These are phyloP conservation scores for Ammopiptanthus mongolicus DNA, from an alignment of 306 rosid species.

Conservation along the genomic window DNA sequence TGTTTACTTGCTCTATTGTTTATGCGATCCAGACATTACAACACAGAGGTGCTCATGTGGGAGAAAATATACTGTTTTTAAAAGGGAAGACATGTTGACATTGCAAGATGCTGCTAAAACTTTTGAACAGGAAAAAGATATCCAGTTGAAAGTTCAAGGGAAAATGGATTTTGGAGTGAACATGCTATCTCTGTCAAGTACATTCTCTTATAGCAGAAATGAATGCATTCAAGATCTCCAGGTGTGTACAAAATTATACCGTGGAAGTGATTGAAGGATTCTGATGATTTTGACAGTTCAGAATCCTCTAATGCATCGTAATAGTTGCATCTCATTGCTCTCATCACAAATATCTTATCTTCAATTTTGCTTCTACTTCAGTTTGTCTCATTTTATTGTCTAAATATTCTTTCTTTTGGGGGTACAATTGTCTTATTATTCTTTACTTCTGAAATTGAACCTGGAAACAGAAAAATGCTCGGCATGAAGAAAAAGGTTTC, in stretches of 20 bases:
- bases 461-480: neutral
- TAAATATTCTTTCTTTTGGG: neutral
- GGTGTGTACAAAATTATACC: neutral
- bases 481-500: neutral
- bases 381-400: neutral
- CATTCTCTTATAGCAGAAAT: neutral
- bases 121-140: slow-evolving; percentile 16
- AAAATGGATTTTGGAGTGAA: slow-evolving; percentile 1
- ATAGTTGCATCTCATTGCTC: neutral
- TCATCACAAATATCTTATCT: neutral
- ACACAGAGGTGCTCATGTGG: slow-evolving; percentile 28
- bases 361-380: neutral
- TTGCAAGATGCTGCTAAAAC: slow-evolving; percentile 33
- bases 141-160: neutral
- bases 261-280: neutral
- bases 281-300: neutral
- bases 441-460: neutral
- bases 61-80: slow-evolving; percentile 7
- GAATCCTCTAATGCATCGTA: neutral
- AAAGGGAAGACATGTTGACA: slow-evolving; percentile 16
- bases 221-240: neutral
- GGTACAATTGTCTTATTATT: neutral
- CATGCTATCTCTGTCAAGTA: neutral
- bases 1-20: neutral
- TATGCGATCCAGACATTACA: slow-evolving; percentile 14